Evolutionary conservation across 768 basidiomycete genomes (phyloP).

Genomic region (Cystofilobasidium capitatum): DNA sequence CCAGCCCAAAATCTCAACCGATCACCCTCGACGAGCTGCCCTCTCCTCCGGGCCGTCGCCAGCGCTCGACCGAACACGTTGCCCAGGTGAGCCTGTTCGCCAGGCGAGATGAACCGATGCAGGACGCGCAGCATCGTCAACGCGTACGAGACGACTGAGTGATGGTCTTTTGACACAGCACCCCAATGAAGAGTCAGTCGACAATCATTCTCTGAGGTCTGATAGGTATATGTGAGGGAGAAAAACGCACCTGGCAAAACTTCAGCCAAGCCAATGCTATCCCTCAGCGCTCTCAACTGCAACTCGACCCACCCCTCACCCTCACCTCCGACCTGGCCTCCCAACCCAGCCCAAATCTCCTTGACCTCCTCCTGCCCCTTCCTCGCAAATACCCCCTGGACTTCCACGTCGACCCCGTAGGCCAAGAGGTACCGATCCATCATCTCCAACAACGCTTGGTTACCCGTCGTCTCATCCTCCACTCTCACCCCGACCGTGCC

Average conservation of each 20-base stretch:
- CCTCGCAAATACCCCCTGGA: constrained; percentile 12
- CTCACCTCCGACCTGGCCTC: constrained; percentile 30
- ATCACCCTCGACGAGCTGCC: constrained; percentile 47
- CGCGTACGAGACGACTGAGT: constrained; percentile 76
- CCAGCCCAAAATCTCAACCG: constrained; percentile 68
- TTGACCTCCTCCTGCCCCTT: constrained; percentile 14
- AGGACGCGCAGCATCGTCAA: constrained; percentile 72
- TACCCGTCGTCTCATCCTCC: constrained; percentile 64
- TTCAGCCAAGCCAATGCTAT: constrained; percentile 83
- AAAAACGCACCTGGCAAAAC: constrained; percentile 65
- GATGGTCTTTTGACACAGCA: constrained; percentile 53
- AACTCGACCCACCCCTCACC: constrained; percentile 77
- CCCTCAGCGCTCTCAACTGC: constrained; percentile 84
- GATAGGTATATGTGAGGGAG: not conserved
- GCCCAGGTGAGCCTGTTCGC: constrained; percentile 73
- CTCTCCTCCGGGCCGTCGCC: constrained; percentile 63
- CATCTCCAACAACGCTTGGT: constrained; percentile 57
- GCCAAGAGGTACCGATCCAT: constrained; percentile 63
- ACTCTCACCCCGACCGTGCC: constrained; percentile 61
- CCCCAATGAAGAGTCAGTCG: not conserved
- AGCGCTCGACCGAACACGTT: constrained; percentile 63
- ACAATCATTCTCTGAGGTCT: not conserved
- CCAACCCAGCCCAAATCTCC: constrained; percentile 39
- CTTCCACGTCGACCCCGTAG: constrained; percentile 65
- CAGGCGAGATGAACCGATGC: constrained; percentile 55